Evolutionary conservation across 2,329 filamentous ascomycete species (phyloP).

Genomic region (Alternaria incomplexa): DNA sequence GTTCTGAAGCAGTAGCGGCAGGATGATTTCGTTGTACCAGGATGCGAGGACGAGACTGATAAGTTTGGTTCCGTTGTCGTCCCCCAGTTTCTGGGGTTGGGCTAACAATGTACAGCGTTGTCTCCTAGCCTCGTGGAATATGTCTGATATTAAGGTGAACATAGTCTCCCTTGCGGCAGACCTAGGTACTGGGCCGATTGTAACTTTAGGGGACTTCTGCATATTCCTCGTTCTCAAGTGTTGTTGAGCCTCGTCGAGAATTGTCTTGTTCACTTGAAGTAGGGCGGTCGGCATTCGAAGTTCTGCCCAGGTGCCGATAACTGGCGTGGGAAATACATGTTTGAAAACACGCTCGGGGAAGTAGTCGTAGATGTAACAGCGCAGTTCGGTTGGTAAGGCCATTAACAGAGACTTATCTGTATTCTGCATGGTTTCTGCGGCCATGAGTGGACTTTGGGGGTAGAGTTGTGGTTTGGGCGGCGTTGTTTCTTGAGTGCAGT

Average conservation of each 20-base stretch:
- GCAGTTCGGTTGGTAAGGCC: not conserved
- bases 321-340: not conserved
- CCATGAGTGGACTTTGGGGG: accelerated
- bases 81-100: not conserved
- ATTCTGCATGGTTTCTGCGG: not conserved
- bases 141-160: not conserved
- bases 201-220: not conserved
- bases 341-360: not conserved
- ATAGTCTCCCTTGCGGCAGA: not conserved
- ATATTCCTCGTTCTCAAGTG: not conserved
- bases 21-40: not conserved
- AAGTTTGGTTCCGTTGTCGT: not conserved
- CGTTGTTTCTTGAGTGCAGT: not conserved
- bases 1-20: not conserved
- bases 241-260: not conserved
- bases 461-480: accelerated
- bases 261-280: not conserved
- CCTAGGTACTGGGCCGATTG: not conserved
- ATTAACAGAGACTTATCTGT: not conserved
- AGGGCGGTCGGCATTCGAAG: not conserved
- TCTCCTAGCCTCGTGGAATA: not conserved
- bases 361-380: not conserved
- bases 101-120: not conserved
- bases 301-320: not conserved
- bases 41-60: not conserved